Evolutionary conservation across 164 flowering plant genomes (phyloP), one percentile per base, ranked within the genome.

Genomic region (Kalanchoe fedtschenkoi): DNA sequence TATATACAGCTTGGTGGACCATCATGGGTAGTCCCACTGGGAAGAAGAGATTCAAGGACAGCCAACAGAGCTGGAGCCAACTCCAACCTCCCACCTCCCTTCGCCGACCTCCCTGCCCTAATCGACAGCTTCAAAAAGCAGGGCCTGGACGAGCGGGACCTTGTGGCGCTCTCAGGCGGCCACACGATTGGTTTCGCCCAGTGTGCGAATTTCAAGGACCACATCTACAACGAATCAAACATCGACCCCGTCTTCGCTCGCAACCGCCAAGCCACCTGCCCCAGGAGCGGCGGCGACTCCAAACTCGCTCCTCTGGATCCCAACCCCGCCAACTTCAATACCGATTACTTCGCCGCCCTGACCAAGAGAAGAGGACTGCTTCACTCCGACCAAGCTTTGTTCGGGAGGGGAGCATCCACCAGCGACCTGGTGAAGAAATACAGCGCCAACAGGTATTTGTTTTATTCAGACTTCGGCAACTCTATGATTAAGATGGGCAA

Each of bases 1-100:
- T 15, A 6, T 24, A 14, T 28, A 46, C 64, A 80, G 83, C 11
- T 69, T 14, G 79, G 83, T 2, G 83, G 81, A 6, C 80, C 76
- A 30, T 29, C 65, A 17, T 81, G 80, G 82, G 44, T 29, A 2
- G 80, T 81, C 10, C 32, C 29, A 13, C n/a, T n/a, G n/a, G n/a
- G n/a, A n/a, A n/a, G n/a, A n/a, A n/a, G n/a, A n/a, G n/a, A n/a
- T n/a, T n/a, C 14, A 75, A 22, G 85, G 82, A 16, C 71, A 17
- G 85, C 79, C 0, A 71, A 72, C 65, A 32, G 58, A 14, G 35
- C 53, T 26, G 57, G 59, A 17, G 75, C 78, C 9, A 66, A 76
- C 34, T 58, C 17, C 4, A 64, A 53, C 46, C 58, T 80, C 8
- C 84, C 80, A 24, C 15, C 71, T 22, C 78, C 82, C 1, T 15